These are phyloP conservation scores for Fusarium citri DNA, from an alignment of 2,329 filamentous ascomycete species.

Conservation along the genomic window DNA sequence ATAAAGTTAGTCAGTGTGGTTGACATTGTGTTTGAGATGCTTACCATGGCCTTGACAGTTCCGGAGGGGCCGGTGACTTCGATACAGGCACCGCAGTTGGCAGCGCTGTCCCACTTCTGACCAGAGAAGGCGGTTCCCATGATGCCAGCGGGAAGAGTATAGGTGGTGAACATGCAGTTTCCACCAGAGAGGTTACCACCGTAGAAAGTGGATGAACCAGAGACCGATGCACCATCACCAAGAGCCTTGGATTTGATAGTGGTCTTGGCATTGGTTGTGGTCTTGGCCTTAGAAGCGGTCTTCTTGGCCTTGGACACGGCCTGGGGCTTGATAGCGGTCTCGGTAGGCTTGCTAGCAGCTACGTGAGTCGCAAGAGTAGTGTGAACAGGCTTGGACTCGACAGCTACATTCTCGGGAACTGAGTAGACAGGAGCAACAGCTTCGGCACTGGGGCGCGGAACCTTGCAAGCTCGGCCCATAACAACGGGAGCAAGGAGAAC, in stretches of 20 bases:
- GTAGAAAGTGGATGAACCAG: constrained; percentile 59
- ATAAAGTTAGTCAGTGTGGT: neutral
- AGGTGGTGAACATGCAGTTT: constrained; percentile 71
- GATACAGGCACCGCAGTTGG: constrained; percentile 71
- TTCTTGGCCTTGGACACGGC: neutral
- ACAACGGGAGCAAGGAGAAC: constrained; percentile 43
- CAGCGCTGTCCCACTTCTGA: constrained; percentile 65
- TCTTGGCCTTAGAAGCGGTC: neutral
- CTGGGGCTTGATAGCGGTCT: neutral
- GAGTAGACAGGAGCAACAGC: constrained; percentile 6
- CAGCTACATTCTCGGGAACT: constrained; percentile 16
- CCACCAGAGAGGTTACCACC: constrained; percentile 68
- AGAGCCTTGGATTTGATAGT: constrained; percentile 10
- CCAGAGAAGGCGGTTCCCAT: constrained; percentile 72
- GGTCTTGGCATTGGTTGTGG: neutral
- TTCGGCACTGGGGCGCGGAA: constrained; percentile 13
- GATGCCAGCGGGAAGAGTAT: constrained; percentile 68
- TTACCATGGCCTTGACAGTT: constrained; percentile 72
- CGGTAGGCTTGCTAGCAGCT: neutral
- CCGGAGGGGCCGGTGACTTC: constrained; percentile 68
- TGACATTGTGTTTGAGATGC: neutral
- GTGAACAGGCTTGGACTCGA: constrained; percentile 9
- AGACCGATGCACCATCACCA: constrained; percentile 7
- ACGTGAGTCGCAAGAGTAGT: constrained; percentile 31
- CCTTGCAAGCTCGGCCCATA: constrained; percentile 44